Evolutionary conservation across 495 filamentous ascomycete genomes (phyloP).

Genomic region (Annulohypoxylon stygium): DNA sequence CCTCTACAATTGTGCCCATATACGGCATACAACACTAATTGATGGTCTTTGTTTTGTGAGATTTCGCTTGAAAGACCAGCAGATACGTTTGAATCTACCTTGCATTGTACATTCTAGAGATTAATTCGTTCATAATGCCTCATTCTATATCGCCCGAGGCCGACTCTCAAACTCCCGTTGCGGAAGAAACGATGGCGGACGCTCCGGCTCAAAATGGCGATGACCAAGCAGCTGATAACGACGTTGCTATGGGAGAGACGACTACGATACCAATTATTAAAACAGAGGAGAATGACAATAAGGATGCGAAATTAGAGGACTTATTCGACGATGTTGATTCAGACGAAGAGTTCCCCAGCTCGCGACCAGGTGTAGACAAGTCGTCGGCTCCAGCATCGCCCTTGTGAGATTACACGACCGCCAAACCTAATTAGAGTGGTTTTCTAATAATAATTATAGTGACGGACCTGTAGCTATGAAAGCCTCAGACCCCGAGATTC

Average conservation of each 20-base stretch:
- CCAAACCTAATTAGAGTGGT: neutral
- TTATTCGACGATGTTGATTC: slow-evolving; percentile 83
- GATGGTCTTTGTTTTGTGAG: neutral
- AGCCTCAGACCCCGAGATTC: slow-evolving; percentile 79
- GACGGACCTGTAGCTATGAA: slow-evolving; percentile 33
- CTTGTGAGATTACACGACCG: slow-evolving; percentile 43
- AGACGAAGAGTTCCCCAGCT: slow-evolving; percentile 80
- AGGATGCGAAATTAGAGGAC: slow-evolving; percentile 81
- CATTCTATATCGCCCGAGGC: slow-evolving; percentile 63
- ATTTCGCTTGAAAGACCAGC: neutral
- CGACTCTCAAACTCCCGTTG: slow-evolving; percentile 41
- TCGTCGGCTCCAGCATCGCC: slow-evolving; percentile 51
- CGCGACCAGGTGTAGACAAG: slow-evolving; percentile 46
- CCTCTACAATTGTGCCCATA: slow-evolving; percentile 21
- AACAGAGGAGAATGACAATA: slow-evolving; percentile 43
- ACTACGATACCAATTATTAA: slow-evolving; percentile 29
- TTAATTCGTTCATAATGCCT: slow-evolving; percentile 58
- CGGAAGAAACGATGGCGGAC: slow-evolving; percentile 43
- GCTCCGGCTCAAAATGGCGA: slow-evolving; percentile 43
- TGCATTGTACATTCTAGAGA: neutral
- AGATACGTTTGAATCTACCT: neutral
- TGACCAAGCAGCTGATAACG: slow-evolving; percentile 40
- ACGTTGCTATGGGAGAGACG: slow-evolving; percentile 54
- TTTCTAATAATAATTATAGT: slow-evolving; percentile 38
- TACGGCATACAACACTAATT: slow-evolving; percentile 7